Evolutionary conservation across 148 eudicot genomes (phyloP), one percentile per base, ranked within the genome.

Genomic region (Gaultheria prostrata): DNA sequence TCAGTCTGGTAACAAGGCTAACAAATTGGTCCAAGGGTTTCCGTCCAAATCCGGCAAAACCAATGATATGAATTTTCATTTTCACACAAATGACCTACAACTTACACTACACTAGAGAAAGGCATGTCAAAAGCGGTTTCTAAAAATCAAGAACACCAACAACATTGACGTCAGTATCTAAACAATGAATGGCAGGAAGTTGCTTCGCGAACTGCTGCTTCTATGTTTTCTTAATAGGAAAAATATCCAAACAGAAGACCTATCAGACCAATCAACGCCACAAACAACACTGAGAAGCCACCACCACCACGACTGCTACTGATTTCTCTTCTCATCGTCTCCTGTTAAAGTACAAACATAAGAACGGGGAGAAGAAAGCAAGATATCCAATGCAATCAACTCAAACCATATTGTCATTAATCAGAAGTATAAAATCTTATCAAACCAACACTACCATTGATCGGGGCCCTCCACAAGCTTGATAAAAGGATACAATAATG

Each of bases 211-310:
- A 49, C 45, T 71, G 78, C 51, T 53, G 49, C 84, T 72, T 43
- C 84, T 82, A 82, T 57, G 83, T 71, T 59, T 63, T 84, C 79
- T 80, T 84, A n/a, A 84, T 17, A 18, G 43, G 43, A 39, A 39
- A 84, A 28, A 73, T 92, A 93, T n/a, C 98, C 97, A 43, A 92
- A 65, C 50, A 95, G 67, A 78, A 95, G 69, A 8, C 97, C 88
- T 35, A 95, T 51, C 14, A 95, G 82, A 45, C 88, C 97, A 11
- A 91, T 82, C 82, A 95, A 88, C 77, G 88, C 86, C 85, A 94
- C 88, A 18, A 86, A 57, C 76, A 91, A 51, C 63, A 90, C n/a
- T 1, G 89, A 89, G 83, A 86, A 86, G 65, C 93, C 91, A 61
- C 90, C 91, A 61, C 90, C 86, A 2, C 83, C 61, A 9, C 20